Conservation (phyloP, 2,329 filamentous ascomycete genomes). For the Neoascochyta sp. region DNA sequence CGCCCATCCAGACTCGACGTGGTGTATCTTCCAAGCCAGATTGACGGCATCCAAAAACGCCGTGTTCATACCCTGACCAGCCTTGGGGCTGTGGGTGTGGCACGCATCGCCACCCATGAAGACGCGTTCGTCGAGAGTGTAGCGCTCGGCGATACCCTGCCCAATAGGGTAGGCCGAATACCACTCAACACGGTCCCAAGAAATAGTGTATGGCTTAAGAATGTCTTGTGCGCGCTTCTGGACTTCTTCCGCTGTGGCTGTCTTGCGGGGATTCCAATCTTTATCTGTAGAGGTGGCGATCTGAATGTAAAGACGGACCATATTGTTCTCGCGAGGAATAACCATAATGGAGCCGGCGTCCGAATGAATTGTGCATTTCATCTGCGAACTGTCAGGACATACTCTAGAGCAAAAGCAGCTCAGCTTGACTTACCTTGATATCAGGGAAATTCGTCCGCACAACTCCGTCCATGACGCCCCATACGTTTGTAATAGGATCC, state of each 20-base stretch:
- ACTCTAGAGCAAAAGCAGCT: not conserved
- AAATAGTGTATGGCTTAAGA: constrained; percentile 56
- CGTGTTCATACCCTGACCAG: constrained; percentile 63
- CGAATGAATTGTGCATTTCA: constrained; percentile 66
- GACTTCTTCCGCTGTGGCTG: constrained; percentile 57
- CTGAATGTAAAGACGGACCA: constrained; percentile 56
- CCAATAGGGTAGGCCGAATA: constrained; percentile 64
- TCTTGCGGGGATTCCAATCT: constrained; percentile 60
- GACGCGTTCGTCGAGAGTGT: constrained; percentile 61
- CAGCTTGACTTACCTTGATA: constrained; percentile 48
- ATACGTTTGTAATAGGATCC: constrained; percentile 61
- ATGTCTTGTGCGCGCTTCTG: constrained; percentile 57
- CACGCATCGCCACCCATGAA: constrained; percentile 65
- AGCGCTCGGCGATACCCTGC: constrained; percentile 62
- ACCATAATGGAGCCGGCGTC: constrained; percentile 63
- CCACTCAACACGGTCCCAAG: constrained; percentile 64
- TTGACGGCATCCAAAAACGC: constrained; percentile 68
- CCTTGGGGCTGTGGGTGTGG: constrained; percentile 62
- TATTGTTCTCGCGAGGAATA: constrained; percentile 54
- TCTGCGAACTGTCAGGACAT: constrained; percentile 38
- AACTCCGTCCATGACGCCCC: constrained; percentile 65
- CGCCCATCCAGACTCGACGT: constrained; percentile 80
- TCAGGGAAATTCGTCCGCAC: constrained; percentile 61
- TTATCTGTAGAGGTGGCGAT: constrained; percentile 60
- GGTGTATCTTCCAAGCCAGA: constrained; percentile 93